Base-by-base conservation (phyloP, 805 yeast genomes). In the Kazachstania viticola region DNA sequence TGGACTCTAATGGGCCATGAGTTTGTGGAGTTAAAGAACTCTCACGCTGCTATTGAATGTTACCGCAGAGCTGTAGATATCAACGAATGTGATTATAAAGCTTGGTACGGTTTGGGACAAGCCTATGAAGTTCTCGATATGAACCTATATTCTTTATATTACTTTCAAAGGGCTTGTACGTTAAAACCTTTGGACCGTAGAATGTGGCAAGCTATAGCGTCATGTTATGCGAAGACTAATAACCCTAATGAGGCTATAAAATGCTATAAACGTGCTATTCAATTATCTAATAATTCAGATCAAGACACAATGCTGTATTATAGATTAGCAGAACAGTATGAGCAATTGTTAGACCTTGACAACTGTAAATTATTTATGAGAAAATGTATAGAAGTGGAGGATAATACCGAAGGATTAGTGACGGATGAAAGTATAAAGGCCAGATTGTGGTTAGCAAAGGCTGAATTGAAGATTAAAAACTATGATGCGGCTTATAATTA, bases 1-100 rank as follows among this genome's bases (percentile, higher is more conserved):
- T 91, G 97, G 97, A 91, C 97, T 0, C 64, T 91, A 36, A 85
- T 91, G 95, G 99, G 99, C 9, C 99, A 91, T 57, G 99, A 91
- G 59, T 91, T 83, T 60, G 94, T 91, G 12, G 99, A 91, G 54
- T 66, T 91, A 45, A 87, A 88, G 49, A 91, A 91, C 58, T 79
- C 95, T 1, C 95, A 91, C 56, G 97, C 97, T 1, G 98, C 98
- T 1, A 91, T 91, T 33, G 96, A 88, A 61, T 76, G 93, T 36
- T 91, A 91, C 51, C 62, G 97, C 42, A 62, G 94, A 27, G 99
- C 97, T 0, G 88, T 87, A 1, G 95, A 85, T 51, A 77, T 87
- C 3, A 83, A 82, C 48, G 70, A 75, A 28, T 78, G 80, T 48
- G 98, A 91, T 52, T 93, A 81, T 54, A 65, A 95, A 31, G 97